A percentile compares a stretch with the other conserved stretches of the same genome.
phyloP scores from a whole-genome alignment of 1,139 yeast genomes.

The Hyphopichia burtonii region DNA sequence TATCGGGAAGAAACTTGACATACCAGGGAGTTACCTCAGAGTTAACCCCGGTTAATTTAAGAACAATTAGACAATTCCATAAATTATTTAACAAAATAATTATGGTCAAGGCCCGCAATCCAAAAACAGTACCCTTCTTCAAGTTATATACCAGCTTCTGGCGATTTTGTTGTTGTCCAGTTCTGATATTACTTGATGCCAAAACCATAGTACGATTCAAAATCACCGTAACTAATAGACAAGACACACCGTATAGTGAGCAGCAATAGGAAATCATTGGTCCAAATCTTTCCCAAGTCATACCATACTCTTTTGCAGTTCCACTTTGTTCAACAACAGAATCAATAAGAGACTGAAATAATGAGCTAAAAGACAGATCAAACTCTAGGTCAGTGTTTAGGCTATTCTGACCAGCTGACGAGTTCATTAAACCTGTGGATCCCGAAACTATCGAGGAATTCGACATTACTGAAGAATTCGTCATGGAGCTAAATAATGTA shows the following conservation, averaged over 20 bases:
- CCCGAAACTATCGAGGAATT: too few relatives aligned
- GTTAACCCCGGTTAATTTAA: conserved; percentile 17
- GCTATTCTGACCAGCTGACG: too few relatives aligned
- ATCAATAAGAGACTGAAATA: background rate
- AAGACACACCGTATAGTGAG: conserved; percentile 35
- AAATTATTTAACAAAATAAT: conserved; percentile 30
- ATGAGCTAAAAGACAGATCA: background rate
- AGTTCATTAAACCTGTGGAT: too few relatives aligned
- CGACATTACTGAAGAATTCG: too few relatives aligned
- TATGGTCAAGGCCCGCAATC: conserved; percentile 39
- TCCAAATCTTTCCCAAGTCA: conserved; percentile 3
- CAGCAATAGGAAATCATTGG: conserved; percentile 28
- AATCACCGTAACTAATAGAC: conserved; percentile 64
- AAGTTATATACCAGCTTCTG: conserved; percentile 18
- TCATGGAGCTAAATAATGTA: too few relatives aligned
- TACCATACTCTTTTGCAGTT: background rate
- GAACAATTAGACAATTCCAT: conserved; percentile 36
- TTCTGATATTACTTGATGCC: conserved; percentile 55
- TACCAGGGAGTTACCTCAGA: background rate
- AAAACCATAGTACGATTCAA: conserved; percentile 65
- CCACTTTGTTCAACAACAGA: background rate
- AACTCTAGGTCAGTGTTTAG: background rate
- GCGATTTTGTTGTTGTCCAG: background rate
- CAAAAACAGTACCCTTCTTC: conserved; percentile 20
- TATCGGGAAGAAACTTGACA: conserved; percentile 13